These are phyloP conservation scores for Phialophora macrospora DNA, from an alignment of 2,329 filamentous ascomycete species.

Conservation along the genomic window DNA sequence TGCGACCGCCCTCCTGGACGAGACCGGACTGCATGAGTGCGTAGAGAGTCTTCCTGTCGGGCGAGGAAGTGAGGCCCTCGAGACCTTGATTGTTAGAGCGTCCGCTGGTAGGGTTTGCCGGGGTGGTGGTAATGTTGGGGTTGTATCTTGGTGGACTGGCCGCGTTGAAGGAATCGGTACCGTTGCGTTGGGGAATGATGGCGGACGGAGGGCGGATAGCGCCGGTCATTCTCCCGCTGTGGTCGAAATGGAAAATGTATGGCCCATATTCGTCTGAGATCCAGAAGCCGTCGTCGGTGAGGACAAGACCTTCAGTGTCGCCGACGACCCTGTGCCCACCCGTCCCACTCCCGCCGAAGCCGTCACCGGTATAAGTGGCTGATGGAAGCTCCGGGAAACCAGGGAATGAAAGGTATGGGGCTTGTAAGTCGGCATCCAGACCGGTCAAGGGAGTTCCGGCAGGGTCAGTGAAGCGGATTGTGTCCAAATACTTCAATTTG, in stretches of 20 bases:
- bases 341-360: slow-evolving; percentile 65
- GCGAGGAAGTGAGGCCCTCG: slow-evolving; percentile 68
- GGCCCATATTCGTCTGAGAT: slow-evolving; percentile 73
- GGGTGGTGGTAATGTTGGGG: slow-evolving; percentile 54
- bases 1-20: slow-evolving; percentile 65
- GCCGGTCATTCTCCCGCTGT: slow-evolving; percentile 62
- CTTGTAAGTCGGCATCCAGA: slow-evolving; percentile 62
- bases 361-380: slow-evolving; percentile 68
- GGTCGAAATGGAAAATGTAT: slow-evolving; percentile 69
- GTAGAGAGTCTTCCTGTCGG: slow-evolving; percentile 67
- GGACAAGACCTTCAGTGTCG: slow-evolving; percentile 69
- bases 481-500: slow-evolving; percentile 66
- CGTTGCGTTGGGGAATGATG: slow-evolving; percentile 67
- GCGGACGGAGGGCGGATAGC: slow-evolving; percentile 70
- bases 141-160: slow-evolving; percentile 67
- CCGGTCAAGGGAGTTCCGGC: slow-evolving; percentile 67
- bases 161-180: slow-evolving; percentile 65
- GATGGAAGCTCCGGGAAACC: slow-evolving; percentile 67
- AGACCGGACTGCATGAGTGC: slow-evolving; percentile 69
- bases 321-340: slow-evolving; percentile 65
- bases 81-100: slow-evolving; percentile 77
- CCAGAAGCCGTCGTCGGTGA: slow-evolving; percentile 69
- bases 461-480: slow-evolving; percentile 67
- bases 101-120: slow-evolving; percentile 64
- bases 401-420: slow-evolving; percentile 58